These are phyloP conservation scores for Thymus mandschuricus DNA, from an alignment of 257 asterid genomes.

Conservation along the genomic window DNA sequence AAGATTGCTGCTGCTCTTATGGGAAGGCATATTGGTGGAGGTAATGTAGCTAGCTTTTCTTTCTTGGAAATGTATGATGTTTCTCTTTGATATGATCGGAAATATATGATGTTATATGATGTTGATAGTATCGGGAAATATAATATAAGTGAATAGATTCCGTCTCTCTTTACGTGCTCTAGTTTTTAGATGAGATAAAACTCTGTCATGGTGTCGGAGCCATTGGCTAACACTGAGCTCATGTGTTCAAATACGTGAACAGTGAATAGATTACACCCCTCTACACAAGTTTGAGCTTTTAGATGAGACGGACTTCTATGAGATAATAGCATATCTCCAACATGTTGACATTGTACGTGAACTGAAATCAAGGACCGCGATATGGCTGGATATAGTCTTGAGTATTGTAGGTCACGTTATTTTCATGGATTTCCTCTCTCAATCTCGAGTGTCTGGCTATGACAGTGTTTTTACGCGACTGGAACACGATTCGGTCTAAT, in stretches of 20 bases:
- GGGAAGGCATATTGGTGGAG: constrained; percentile 99
- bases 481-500: not conserved
- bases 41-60: constrained; percentile 38
- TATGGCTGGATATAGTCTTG: constrained; percentile 3
- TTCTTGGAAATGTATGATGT: constrained; percentile 13
- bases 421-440: not conserved
- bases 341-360: not conserved
- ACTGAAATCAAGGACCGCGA: constrained; percentile 4
- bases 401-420: not conserved
- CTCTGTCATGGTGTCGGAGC: no score
- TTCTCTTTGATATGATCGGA: no score
- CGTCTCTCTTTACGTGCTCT: no score
- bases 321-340: not conserved
- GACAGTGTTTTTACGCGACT: not conserved
- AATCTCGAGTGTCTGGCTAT: not conserved
- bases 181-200: no score
- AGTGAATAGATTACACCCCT: no score
- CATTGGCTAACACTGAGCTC: no score
- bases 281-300: no score
- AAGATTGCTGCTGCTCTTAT: constrained; percentile 95
- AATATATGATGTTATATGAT: no score
- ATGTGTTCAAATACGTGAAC: no score
- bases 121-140: no score
- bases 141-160: no score
- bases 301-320: no score